phyloP scores from a whole-genome alignment of 2,329 filamentous ascomycete species.

The Paracamarosporium sp. region DNA sequence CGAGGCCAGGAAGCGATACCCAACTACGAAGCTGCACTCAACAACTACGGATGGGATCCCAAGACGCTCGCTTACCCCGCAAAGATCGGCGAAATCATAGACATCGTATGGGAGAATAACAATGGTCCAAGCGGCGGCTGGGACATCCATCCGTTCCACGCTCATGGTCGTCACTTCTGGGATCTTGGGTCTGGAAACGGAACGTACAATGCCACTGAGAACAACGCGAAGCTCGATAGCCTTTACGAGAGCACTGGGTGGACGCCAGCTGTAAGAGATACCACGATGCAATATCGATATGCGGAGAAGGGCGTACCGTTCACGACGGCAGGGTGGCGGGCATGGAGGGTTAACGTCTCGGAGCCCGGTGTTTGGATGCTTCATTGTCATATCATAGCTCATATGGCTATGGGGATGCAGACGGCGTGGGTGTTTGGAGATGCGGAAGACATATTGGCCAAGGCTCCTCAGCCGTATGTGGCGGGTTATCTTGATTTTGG shows the following conservation, averaged over 20 bases:
- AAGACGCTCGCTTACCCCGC: constrained; percentile 59
- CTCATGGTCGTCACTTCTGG: constrained; percentile 62
- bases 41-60: constrained; percentile 63
- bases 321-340: constrained; percentile 63
- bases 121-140: constrained; percentile 25
- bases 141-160: constrained; percentile 60
- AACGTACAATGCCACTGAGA: constrained; percentile 57
- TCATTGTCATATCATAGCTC: constrained; percentile 65
- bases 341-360: constrained; percentile 63
- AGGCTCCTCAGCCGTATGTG: constrained; percentile 43
- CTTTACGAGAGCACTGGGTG: constrained; percentile 33
- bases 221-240: constrained; percentile 51
- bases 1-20: constrained; percentile 51
- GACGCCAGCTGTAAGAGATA: constrained; percentile 53
- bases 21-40: constrained; percentile 58
- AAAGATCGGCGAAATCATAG: constrained; percentile 62
- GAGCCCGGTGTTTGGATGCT: constrained; percentile 67
- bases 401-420: constrained; percentile 64
- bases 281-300: constrained; percentile 65
- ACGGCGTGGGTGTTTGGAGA: constrained; percentile 57
- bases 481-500: constrained; percentile 55
- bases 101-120: constrained; percentile 58
- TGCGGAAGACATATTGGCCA: constrained; percentile 44
- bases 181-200: constrained; percentile 63
- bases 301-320: constrained; percentile 30